Evolutionary conservation across 2,329 filamentous ascomycete species (phyloP).

Genomic region (Colletotrichum tamarilloi): DNA sequence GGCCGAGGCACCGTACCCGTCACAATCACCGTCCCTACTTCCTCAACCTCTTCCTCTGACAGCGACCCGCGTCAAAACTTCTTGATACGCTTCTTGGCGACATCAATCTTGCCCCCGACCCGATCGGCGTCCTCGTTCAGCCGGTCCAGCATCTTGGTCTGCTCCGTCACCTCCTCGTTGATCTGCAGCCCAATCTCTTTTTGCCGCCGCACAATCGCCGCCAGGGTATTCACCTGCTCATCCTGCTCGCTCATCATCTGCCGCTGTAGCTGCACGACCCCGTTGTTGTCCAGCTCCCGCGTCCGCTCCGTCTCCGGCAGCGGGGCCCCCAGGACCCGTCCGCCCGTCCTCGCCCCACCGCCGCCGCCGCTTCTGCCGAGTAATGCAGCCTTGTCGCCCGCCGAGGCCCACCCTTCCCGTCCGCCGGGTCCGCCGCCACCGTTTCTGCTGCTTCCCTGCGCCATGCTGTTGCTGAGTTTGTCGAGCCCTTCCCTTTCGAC

Average conservation of each 20-base stretch:
- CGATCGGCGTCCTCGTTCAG: constrained; percentile 75
- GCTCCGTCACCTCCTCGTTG: constrained; percentile 76
- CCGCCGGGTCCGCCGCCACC: constrained; percentile 58
- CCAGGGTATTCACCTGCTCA: constrained; percentile 74
- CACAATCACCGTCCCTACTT: background rate
- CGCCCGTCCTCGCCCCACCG: constrained; percentile 51
- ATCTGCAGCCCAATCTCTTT: constrained; percentile 83
- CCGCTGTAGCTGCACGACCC: constrained; percentile 78
- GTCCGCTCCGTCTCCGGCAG: constrained; percentile 81
- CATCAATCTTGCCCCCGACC: constrained; percentile 74
- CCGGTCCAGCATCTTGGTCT: constrained; percentile 76
- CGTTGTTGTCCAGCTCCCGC: constrained; percentile 79
- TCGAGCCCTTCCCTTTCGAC: constrained; percentile 83
- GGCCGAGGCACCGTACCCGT: background rate
- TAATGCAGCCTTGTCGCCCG: constrained; percentile 62
- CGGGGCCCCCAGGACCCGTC: constrained; percentile 78
- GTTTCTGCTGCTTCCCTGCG: constrained; percentile 41
- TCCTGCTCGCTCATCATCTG: constrained; percentile 83
- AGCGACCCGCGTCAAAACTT: constrained; percentile 65
- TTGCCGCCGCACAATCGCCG: constrained; percentile 77
- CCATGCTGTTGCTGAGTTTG: constrained; percentile 71
- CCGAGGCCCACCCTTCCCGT: constrained; percentile 60
- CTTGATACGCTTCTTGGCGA: constrained; percentile 78
- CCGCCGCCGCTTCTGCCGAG: constrained; percentile 50
- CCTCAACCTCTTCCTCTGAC: background rate